These are phyloP conservation scores for Spinacia oleracea DNA, from an alignment of 179 eudicot genomes.

Conservation along the genomic window DNA sequence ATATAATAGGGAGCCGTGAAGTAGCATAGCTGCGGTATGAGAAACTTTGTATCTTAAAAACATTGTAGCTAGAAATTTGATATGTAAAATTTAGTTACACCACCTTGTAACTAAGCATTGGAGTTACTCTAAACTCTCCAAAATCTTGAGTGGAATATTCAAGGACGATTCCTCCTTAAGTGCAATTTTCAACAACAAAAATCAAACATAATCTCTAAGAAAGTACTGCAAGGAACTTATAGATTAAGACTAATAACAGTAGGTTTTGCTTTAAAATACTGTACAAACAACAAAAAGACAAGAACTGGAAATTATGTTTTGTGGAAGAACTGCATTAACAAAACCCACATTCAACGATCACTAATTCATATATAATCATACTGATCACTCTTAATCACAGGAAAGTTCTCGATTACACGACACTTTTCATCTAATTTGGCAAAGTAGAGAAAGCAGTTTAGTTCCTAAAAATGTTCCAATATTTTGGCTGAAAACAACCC, in stretches of 20 bases:
- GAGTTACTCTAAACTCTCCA: too few relatives aligned
- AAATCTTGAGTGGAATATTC: too few relatives aligned
- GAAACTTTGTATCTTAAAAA: too few relatives aligned
- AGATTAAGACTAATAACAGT: neutral
- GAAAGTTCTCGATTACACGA: neutral
- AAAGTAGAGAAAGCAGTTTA: neutral
- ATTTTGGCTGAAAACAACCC: neutral
- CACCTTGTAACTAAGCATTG: too few relatives aligned
- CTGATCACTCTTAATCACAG: neutral
- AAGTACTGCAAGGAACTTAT: neutral
- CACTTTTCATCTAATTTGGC: neutral
- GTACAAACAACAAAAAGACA: slow-evolving; percentile 1
- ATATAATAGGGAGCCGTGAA: too few relatives aligned
- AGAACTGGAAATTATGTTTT: neutral
- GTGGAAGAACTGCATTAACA: neutral
- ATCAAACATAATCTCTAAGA: neutral
- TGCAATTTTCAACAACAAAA: too few relatives aligned
- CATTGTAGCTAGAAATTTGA: too few relatives aligned
- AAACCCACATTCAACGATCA: neutral
- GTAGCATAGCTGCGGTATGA: too few relatives aligned
- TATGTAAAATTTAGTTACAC: too few relatives aligned
- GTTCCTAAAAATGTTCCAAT: neutral
- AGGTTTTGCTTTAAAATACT: neutral
- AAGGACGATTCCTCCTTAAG: too few relatives aligned
- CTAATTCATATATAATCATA: too few relatives aligned